A percentile compares a stretch with the other conserved stretches of the same genome.
Conservation (phyloP, 305 asterid species). For the Fraxinus nigra region DNA sequence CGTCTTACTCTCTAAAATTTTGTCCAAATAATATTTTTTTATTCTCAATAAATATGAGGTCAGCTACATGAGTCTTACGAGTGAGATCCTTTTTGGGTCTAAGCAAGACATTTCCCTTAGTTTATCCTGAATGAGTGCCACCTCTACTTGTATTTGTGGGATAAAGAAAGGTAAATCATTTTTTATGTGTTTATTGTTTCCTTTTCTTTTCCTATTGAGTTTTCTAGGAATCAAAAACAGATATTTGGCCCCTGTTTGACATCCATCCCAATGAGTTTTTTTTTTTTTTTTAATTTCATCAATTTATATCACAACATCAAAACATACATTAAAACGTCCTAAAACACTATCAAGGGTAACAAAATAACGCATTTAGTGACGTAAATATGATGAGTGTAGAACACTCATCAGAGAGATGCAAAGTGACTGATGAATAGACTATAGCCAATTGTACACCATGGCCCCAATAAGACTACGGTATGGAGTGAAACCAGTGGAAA, state of each 20-base stretch:
- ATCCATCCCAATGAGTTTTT: no score
- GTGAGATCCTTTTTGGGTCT: not conserved
- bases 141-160: not conserved
- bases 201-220: not conserved
- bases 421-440: no score
- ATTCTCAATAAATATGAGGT: not conserved
- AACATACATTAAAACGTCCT: no score
- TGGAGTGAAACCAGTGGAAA: no score
- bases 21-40: not conserved
- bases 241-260: not conserved
- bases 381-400: no score
- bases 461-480: no score
- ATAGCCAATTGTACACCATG: no score
- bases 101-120: not conserved
- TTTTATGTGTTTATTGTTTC: not conserved
- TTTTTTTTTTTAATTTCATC: no score
- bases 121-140: not conserved
- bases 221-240: not conserved
- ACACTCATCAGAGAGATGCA: no score
- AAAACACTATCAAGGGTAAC: no score
- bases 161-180: not conserved
- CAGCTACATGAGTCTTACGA: not conserved
- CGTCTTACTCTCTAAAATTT: not conserved
- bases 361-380: no score
- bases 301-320: no score